Evolutionary conservation across 2,329 filamentous ascomycete genomes (phyloP), one percentile per base, ranked within the genome.

Genomic region (Pseudocercospora fuligena): DNA sequence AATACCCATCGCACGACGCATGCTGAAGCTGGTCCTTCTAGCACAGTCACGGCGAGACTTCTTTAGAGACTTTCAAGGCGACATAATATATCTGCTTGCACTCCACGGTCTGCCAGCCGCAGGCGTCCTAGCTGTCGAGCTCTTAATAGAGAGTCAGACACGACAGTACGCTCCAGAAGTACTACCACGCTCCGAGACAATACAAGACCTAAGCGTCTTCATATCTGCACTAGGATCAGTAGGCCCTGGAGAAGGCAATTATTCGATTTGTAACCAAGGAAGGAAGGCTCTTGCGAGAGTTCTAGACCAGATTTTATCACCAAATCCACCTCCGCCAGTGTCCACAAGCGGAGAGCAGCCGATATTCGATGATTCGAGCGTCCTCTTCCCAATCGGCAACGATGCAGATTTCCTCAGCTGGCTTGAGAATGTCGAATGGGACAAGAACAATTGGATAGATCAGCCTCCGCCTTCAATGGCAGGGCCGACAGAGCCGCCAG

Each of bases 121-220:
- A 4, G 80, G 80, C 8, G 76, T 82, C 7, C 74, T 83, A 1
- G 80, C 81, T 8, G 74, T 77, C 33, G 82, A 83, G 63, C 71
- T 83, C 9, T 76, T 83, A 2, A 80, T 79, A 47, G 81, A 83
- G 71, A 79, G 81, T 51, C 78, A 79, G 60, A 69, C 78, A 40
- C 29, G 71, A 59, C 70, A 72, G 27, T 71, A 72, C 70, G 77
- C 70, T 64, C 72, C 74, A 1, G 73, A 76, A 27, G 65, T 80
- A 8, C 72, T 83, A 0, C 79, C 80, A 12, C 76, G 81, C 9
- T 81, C 80, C 0, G 80, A 82, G 27, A 81, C 79, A 0, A 82
- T 83, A 5, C 81, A 83, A 64, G 78, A 80, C 40, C 76, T 83
- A 2, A 80, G 78, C 27, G 81, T 83, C n/a, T 81, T 82, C 68